These are phyloP conservation scores for Curvularia verruculosa DNA, from an alignment of 2,329 filamentous ascomycete genomes.

Conservation along the genomic window DNA sequence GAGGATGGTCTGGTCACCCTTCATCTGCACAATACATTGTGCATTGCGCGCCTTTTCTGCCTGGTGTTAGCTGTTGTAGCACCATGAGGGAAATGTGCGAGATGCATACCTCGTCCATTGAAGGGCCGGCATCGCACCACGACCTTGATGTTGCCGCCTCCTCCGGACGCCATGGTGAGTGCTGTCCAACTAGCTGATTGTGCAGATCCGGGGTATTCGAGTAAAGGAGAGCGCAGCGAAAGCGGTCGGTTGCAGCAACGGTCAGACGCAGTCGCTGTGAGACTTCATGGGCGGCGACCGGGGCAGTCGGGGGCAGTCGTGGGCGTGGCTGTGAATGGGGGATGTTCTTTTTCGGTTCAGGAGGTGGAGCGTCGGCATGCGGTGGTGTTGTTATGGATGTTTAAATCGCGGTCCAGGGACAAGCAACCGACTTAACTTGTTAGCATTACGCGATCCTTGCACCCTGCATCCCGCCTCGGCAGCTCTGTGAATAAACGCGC, in stretches of 20 bases:
- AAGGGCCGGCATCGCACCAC: conserved; percentile 96
- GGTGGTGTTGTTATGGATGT: conserved; percentile 27
- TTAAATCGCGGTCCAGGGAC: conserved; percentile 18
- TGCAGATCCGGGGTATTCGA: conserved; percentile 14
- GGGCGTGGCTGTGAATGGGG: not conserved
- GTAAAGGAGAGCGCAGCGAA: conserved; percentile 23
- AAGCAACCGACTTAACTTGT: conserved; percentile 26
- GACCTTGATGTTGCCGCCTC: conserved; percentile 95
- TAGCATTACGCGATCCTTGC: conserved; percentile 39
- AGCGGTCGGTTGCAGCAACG: conserved; percentile 20
- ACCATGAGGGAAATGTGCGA: too few species aligned
- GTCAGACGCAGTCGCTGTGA: conserved; percentile 33
- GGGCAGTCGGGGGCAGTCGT: conserved; percentile 1
- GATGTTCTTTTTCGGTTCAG: conserved; percentile 23
- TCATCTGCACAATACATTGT: conserved; percentile 98
- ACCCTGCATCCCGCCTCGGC: conserved; percentile 8
- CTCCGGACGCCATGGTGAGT: conserved; percentile 69
- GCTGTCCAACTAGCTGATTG: not conserved
- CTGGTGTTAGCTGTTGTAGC: conserved; percentile 36
- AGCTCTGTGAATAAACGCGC: conserved; percentile 9
- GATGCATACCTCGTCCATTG: conserved; percentile 79
- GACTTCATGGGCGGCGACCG: conserved; percentile 38
- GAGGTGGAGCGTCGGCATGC: conserved; percentile 27
- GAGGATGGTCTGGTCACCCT: conserved; percentile 87
- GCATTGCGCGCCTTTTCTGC: conserved; percentile 86